Percentiles rank a stretch among this genome's conserved stretches.
Conservation (phyloP, 139 green algal genomes). For the Chlorella sorokiniana region DNA sequence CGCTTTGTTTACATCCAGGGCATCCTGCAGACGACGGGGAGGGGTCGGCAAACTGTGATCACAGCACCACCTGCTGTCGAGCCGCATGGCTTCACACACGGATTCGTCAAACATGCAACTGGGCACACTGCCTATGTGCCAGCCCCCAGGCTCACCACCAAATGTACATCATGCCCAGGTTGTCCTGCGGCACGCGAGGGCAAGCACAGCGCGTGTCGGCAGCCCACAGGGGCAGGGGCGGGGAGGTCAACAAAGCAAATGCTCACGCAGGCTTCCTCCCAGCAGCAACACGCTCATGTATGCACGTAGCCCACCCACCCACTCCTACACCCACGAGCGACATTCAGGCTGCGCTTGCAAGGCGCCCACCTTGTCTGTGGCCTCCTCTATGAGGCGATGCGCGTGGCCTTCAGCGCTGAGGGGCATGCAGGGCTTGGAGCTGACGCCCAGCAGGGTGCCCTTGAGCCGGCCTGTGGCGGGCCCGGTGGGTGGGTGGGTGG, state of each 20-base stretch:
- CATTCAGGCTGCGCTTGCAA: constrained; percentile 91
- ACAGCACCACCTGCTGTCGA: background rate
- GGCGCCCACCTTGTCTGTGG: constrained; percentile 77
- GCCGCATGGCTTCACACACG: background rate
- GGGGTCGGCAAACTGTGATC: background rate
- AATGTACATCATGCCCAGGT: constrained; percentile 37
- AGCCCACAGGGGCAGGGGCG: too few relatives aligned
- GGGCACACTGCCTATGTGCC: background rate
- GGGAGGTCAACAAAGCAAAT: too few relatives aligned
- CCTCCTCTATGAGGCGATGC: constrained; percentile 88
- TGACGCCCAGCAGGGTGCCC: constrained; percentile 90
- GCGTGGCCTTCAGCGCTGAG: constrained; percentile 88
- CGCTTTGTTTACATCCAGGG: constrained; percentile 2
- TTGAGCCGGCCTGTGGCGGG: constrained; percentile 60
- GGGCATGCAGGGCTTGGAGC: constrained; percentile 76
- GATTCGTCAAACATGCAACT: background rate
- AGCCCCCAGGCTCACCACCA: constrained; percentile 7
- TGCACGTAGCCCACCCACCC: too few relatives aligned
- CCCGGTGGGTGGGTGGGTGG: background rate
- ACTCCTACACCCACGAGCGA: too few relatives aligned
- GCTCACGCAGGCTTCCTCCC: too few relatives aligned
- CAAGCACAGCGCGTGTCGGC: too few relatives aligned
- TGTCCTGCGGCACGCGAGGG: too few relatives aligned
- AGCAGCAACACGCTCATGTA: too few relatives aligned
- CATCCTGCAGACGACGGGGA: background rate